Evolutionary conservation across 352 stramenopile species (phyloP).

Genomic region (Aphanomyces euteiches): DNA sequence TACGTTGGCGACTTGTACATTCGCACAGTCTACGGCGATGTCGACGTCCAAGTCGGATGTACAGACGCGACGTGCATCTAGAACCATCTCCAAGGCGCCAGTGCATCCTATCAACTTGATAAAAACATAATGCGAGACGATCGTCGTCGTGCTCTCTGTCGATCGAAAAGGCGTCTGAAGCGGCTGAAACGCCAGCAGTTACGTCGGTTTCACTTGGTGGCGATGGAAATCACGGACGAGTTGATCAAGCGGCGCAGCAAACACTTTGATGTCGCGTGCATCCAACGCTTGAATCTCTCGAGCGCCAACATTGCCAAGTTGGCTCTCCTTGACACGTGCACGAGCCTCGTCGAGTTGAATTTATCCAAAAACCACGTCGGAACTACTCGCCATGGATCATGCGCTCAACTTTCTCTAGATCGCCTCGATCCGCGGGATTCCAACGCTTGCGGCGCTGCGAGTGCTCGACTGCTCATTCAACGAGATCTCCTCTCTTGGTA

Average conservation of each 20-base stretch:
- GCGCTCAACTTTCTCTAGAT: constrained; percentile 37
- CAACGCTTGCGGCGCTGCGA: constrained; percentile 41
- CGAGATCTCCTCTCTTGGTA: constrained; percentile 46
- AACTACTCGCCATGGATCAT: neutral
- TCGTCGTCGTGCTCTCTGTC: too few species aligned
- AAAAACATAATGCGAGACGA: too few species aligned
- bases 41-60: constrained; percentile 67
- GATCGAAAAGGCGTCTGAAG: too few species aligned
- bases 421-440: constrained; percentile 42
- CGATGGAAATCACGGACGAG: constrained; percentile 60
- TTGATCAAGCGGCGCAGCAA: constrained; percentile 69
- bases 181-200: neutral
- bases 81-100: too few species aligned
- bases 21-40: constrained; percentile 52
- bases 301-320: constrained; percentile 41
- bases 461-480: constrained; percentile 54
- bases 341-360: constrained; percentile 55
- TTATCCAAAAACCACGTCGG: constrained; percentile 44
- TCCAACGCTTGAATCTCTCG: constrained; percentile 63
- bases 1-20: constrained; percentile 64
- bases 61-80: constrained; percentile 31
- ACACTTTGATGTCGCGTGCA: constrained; percentile 67
- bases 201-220: neutral
- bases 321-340: constrained; percentile 44
- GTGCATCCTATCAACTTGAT: too few species aligned